Evolutionary conservation across 164 flowering plant species (phyloP).

Genomic region (Chimonanthus praecox): DNA sequence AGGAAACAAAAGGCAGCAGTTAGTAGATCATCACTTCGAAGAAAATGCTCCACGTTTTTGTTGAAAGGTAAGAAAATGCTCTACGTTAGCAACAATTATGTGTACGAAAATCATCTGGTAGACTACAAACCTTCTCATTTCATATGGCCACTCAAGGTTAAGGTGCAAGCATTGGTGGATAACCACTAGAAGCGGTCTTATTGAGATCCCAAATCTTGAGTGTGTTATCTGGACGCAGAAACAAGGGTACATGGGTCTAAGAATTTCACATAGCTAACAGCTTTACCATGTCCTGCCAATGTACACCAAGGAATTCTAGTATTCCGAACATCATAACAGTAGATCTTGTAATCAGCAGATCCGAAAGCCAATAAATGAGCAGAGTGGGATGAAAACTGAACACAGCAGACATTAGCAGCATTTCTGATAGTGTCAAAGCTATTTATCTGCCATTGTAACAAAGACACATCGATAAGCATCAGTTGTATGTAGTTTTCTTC

Average conservation of each 20-base stretch:
- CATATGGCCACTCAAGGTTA: constrained; percentile 76
- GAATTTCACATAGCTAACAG: constrained; percentile 93
- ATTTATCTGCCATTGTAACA: constrained; percentile 43
- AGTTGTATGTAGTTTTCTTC: no score
- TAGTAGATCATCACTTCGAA: background rate
- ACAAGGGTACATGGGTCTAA: constrained; percentile 76
- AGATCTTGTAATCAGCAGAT: constrained; percentile 79
- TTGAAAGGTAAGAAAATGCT: background rate
- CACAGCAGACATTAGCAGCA: constrained; percentile 88
- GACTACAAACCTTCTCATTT: constrained; percentile 80
- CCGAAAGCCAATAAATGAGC: constrained; percentile 80
- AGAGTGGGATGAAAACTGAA: constrained; percentile 83
- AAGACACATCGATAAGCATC: background rate
- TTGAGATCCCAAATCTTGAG: constrained; percentile 93
- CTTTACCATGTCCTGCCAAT: constrained; percentile 74
- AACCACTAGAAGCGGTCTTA: constrained; percentile 43
- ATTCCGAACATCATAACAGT: constrained; percentile 88
- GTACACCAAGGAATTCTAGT: constrained; percentile 80
- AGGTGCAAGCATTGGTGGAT: constrained; percentile 65
- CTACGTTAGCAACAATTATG: background rate
- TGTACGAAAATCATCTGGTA: constrained; percentile 6
- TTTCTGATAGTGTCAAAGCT: constrained; percentile 66
- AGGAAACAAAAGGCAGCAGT: constrained; percentile 17
- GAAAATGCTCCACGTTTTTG: background rate
- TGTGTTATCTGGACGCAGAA: constrained; percentile 87